phyloP scores from a whole-genome alignment of 176 grass and related monocot genomes.

The Alloteropsis semialata region DNA sequence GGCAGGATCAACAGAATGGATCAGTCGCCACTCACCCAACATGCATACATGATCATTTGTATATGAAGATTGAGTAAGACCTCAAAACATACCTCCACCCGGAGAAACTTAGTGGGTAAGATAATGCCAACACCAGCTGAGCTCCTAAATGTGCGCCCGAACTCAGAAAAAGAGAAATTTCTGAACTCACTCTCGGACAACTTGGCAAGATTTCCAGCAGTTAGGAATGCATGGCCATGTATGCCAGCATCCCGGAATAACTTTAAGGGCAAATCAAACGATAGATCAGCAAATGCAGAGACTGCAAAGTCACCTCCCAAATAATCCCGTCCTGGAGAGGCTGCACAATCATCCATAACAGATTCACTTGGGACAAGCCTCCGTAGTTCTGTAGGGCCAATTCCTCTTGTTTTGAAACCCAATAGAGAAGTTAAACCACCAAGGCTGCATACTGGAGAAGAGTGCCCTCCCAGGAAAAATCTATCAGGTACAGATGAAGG shows the following conservation, averaged over 20 bases:
- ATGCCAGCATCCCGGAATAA: slow-evolving; percentile 59
- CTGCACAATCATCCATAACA: slow-evolving; percentile 18
- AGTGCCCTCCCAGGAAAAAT: slow-evolving; percentile 65
- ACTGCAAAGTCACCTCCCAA: slow-evolving; percentile 63
- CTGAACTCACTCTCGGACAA: slow-evolving; percentile 52
- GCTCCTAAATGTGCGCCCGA: slow-evolving; percentile 58
- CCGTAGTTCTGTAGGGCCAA: slow-evolving; percentile 50
- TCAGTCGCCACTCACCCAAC: neutral
- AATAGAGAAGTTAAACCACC: slow-evolving; percentile 55
- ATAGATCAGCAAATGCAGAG: slow-evolving; percentile 73
- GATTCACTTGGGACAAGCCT: slow-evolving; percentile 37
- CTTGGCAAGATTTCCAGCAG: slow-evolving; percentile 58
- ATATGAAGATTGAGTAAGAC: neutral
- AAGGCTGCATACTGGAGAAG: slow-evolving; percentile 56
- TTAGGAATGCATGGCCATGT: slow-evolving; percentile 74
- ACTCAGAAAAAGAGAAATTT: slow-evolving; percentile 44
- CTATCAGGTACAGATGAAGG: slow-evolving; percentile 55
- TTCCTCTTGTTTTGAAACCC: slow-evolving; percentile 68
- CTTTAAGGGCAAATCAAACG: slow-evolving; percentile 77
- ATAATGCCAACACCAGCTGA: slow-evolving; percentile 71
- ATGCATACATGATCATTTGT: neutral
- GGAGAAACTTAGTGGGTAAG: slow-evolving; percentile 56
- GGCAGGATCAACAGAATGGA: neutral
- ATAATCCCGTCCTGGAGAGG: slow-evolving; percentile 38
- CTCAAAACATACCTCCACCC: slow-evolving; percentile 53